Evolutionary conservation across 1,284 basidiomycete genomes (phyloP).

Genomic region (Phellopilus nigrolimitatus): DNA sequence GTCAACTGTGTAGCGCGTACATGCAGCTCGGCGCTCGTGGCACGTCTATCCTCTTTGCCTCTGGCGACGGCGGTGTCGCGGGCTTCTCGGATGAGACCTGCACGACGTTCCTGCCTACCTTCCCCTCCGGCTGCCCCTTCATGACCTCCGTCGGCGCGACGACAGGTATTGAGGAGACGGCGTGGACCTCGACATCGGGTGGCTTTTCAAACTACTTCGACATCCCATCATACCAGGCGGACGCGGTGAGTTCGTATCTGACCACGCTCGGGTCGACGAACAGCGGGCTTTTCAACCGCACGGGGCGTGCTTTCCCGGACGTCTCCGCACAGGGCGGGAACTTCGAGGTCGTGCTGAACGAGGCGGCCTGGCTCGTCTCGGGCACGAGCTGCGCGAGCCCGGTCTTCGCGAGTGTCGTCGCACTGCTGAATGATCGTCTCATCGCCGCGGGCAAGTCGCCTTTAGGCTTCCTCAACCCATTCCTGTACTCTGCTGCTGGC

Average conservation of each 20-base stretch:
- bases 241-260: conserved; percentile 27
- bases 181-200: conserved; percentile 34
- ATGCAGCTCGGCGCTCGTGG: conserved; percentile 33
- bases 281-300: conserved; percentile 32
- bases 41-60: conserved; percentile 35
- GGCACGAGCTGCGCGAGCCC: conserved; percentile 40
- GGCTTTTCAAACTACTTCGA: conserved; percentile 39
- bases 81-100: conserved; percentile 28
- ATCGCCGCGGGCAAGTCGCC: conserved; percentile 32
- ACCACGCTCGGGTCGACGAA: conserved; percentile 31
- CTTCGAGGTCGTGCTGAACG: conserved; percentile 28
- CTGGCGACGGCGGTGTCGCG: conserved; percentile 37
- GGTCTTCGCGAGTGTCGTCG: conserved; percentile 35
- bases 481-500: conserved; percentile 31
- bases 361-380: conserved; percentile 24
- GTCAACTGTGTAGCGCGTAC: conserved; percentile 34
- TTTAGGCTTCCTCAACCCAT: conserved; percentile 42
- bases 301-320: conserved; percentile 41
- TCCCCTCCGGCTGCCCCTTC: conserved; percentile 29
- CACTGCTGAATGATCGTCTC: conserved; percentile 39
- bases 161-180: conserved; percentile 28
- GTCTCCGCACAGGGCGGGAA: conserved; percentile 36
- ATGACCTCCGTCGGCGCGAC: conserved; percentile 31
- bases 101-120: conserved; percentile 32
- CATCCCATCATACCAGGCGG: conserved; percentile 33